Evolutionary conservation across 306 rosid genomes (phyloP), one percentile per base, ranked within the genome.

Genomic region (Pterocarpus macrocarpus): DNA sequence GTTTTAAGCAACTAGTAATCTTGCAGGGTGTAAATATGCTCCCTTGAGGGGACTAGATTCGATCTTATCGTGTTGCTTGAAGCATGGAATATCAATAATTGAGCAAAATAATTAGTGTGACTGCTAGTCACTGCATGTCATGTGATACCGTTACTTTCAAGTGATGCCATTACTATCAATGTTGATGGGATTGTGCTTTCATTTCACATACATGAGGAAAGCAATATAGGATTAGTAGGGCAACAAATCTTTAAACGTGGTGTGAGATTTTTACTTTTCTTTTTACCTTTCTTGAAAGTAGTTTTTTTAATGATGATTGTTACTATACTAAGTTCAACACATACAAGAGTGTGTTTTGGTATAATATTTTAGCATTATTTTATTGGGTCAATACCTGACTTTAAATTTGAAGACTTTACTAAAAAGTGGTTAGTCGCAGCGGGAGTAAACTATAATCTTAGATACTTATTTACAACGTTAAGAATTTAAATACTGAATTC

Each of bases 81-180:
- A 71, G 55, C 55, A 50, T 63, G 69, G 49, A 71, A 16, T 71
- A 22, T 71, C 79, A 77, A 83, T 83, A 63, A 83, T 83, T 77
- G 79, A 77, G 55, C 69, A 64, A 82, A 62, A 82, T 77, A 53
- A 71, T 77, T 80, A 61, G 72, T 13, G 81, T 59, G 41, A 79
- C 64, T 61, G 17, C 57, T 70, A n/a, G 7, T 36, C 73, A 50
- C 59, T 82, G 22, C 75, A 69, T 50, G 14, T 8, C 7, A 11
- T 68, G 53, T 75, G 81, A 69, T 81, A 11, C 70, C 71, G 17
- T 73, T 69, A 73, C 49, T 62, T 70, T 59, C 68, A 71, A 35
- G 71, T 34, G 64, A 79, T 69, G 78, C 53, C 64, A 62, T 71
- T 71, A 16, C 65, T 13, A 59, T 70, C 77, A 47, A 70, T 59